These are phyloP conservation scores for Blastobotrys terrestris DNA, from an alignment of 805 yeast species.

Conservation along the genomic window DNA sequence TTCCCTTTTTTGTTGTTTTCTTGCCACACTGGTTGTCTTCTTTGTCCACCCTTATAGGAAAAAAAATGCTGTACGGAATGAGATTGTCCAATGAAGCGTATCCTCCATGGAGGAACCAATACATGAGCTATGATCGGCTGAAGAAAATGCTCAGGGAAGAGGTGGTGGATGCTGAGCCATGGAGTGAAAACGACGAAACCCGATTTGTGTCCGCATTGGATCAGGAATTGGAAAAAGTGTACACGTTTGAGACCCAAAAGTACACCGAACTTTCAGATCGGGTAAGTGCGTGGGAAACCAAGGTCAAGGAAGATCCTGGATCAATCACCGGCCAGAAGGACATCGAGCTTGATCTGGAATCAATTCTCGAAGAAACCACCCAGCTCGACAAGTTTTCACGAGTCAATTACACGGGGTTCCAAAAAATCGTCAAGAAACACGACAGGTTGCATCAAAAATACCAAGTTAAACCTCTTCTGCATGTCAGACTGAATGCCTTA, in stretches of 20 bases:
- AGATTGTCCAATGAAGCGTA: conserved; percentile 75
- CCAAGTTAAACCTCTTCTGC: conserved; percentile 84
- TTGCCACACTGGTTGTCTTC: not conserved
- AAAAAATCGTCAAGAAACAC: conserved; percentile 92
- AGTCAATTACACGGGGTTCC: conserved; percentile 89
- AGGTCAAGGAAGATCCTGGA: conserved; percentile 33
- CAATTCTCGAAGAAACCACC: conserved; percentile 64
- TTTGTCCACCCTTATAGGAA: not conserved
- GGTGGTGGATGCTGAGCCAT: conserved; percentile 38
- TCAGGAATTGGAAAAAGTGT: conserved; percentile 85
- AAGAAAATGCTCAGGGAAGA: conserved; percentile 71
- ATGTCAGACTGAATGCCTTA: conserved; percentile 76
- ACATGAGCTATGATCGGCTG: conserved; percentile 82
- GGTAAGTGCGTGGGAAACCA: conserved; percentile 57
- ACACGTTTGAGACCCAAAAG: conserved; percentile 70
- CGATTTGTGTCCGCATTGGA: conserved; percentile 72
- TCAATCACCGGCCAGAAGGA: conserved; percentile 40
- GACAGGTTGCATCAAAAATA: conserved; percentile 83
- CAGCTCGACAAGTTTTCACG: conserved; percentile 87
- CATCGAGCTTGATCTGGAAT: conserved; percentile 69
- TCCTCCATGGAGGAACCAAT: conserved; percentile 88
- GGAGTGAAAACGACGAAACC: conserved; percentile 82
- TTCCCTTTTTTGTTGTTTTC: too few species aligned
- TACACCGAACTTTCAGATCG: conserved; percentile 62
- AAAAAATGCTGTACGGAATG: conserved; percentile 74